phyloP scores from a whole-genome alignment of 179 eudicot species.

The Carnegiea gigantea region DNA sequence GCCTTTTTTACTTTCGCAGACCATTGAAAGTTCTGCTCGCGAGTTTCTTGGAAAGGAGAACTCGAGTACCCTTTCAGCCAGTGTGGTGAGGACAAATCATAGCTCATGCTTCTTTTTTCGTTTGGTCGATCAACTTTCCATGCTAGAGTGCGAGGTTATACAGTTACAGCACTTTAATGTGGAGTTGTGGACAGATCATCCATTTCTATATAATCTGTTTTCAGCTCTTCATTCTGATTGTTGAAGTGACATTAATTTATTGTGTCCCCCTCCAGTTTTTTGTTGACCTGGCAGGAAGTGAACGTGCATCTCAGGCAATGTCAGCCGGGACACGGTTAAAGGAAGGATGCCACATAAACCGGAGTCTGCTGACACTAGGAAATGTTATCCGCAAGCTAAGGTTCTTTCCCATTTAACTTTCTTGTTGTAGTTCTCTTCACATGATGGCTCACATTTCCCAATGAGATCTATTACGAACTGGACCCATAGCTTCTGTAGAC shows the following conservation, averaged over 20 bases:
- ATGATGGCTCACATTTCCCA: not conserved
- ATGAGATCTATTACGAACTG: constrained; percentile 1
- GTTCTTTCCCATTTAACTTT: constrained; percentile 31
- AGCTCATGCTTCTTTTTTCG: not conserved
- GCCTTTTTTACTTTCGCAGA: constrained; percentile 42
- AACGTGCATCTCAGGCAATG: constrained; percentile 93
- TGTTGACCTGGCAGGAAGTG: constrained; percentile 98
- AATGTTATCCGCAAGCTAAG: constrained; percentile 97
- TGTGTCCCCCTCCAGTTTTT: constrained; percentile 63
- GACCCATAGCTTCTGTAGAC: not conserved
- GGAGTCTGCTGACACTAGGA: constrained; percentile 84
- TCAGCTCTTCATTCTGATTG: not conserved
- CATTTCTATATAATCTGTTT: not conserved
- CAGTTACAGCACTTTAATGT: no score
- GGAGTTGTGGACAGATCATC: not conserved
- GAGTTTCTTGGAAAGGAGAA: constrained; percentile 87
- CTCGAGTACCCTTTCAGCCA: constrained; percentile 84
- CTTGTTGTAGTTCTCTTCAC: not conserved
- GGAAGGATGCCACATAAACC: constrained; percentile 96
- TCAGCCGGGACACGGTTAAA: constrained; percentile 87
- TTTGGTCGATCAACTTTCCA: not conserved
- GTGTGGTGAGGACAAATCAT: constrained; percentile 64
- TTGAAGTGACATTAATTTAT: constrained; percentile 1
- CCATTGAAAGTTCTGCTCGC: constrained; percentile 91
- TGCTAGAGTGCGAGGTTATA: not conserved